Conservation (phyloP, 1,284 basidiomycete genomes). For the Pulchroboletus neoregius region DNA sequence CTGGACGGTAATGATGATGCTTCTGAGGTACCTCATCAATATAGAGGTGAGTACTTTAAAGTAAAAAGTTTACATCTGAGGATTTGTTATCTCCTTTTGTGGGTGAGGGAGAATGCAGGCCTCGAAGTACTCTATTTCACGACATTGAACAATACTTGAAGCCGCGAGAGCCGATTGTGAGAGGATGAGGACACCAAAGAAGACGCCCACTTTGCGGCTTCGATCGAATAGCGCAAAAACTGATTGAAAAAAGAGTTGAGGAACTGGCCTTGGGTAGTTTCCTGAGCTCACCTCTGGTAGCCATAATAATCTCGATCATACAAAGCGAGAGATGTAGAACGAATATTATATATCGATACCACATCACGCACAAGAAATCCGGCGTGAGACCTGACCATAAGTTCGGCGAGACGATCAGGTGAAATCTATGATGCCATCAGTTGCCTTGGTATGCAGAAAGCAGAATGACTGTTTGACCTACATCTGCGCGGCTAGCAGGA, state of each 20-base stretch:
- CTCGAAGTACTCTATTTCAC: slow-evolving; percentile 3
- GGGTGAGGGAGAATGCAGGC: slow-evolving; percentile 14
- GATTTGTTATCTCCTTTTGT: background rate
- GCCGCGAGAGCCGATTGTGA: slow-evolving; percentile 1
- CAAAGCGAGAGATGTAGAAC: slow-evolving; percentile 6
- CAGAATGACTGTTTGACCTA: slow-evolving; percentile 4
- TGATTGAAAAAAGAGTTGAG: slow-evolving; percentile 1
- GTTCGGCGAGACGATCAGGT: slow-evolving; percentile 8
- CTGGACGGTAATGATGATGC: slow-evolving; percentile 4
- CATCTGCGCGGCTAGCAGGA: slow-evolving; percentile 16
- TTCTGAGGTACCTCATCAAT: slow-evolving; percentile 9
- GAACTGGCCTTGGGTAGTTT: background rate
- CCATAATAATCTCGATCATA: slow-evolving; percentile 15
- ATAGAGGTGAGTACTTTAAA: background rate
- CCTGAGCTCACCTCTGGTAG: slow-evolving; percentile 18
- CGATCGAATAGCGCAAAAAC: slow-evolving; percentile 27
- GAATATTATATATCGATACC: slow-evolving; percentile 14
- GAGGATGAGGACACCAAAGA: slow-evolving; percentile 15
- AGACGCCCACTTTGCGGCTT: slow-evolving; percentile 11
- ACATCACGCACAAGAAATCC: slow-evolving; percentile 10
- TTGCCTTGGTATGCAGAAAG: background rate
- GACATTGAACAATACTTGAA: background rate
- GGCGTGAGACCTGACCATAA: slow-evolving; percentile 15
- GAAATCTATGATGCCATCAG: slow-evolving; percentile 9
- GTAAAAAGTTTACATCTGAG: slow-evolving; percentile 1